Conservation (phyloP, 192 early-diverging fungal species). For the Coemansia sp. region DNA sequence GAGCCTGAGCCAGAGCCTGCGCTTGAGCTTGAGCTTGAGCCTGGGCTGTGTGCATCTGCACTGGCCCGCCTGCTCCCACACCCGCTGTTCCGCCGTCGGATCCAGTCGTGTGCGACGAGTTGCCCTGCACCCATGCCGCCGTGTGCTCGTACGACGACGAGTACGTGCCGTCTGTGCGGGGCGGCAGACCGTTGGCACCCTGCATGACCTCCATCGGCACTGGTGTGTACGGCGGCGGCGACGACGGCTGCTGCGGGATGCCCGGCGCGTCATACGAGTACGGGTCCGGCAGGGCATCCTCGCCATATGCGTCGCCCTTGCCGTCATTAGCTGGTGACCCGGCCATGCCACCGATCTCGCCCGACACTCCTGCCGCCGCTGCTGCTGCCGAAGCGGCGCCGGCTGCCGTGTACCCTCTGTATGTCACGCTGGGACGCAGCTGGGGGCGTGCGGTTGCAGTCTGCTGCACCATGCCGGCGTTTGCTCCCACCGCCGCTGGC, state of each 20-base stretch:
- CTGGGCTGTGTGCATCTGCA: constrained; percentile 1
- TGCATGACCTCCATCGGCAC: constrained; percentile 1
- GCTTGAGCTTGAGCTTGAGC: not conserved
- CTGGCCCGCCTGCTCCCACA: not conserved
- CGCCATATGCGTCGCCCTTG: constrained; percentile 1
- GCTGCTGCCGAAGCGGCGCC: not conserved
- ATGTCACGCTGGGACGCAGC: constrained; percentile 23
- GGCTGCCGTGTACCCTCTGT: constrained; percentile 23
- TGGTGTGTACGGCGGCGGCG: constrained; percentile 40
- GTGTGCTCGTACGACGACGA: constrained; percentile 51
- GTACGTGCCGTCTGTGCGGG: constrained; percentile 41
- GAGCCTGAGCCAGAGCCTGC: not conserved
- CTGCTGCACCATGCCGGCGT: not conserved
- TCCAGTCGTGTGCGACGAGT: constrained; percentile 26
- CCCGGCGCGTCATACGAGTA: constrained; percentile 44
- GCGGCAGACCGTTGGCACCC: constrained; percentile 6
- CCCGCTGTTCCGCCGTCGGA: constrained; percentile 15
- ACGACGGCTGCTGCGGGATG: constrained; percentile 6
- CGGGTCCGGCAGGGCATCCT: constrained; percentile 21
- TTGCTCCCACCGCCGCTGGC: not conserved
- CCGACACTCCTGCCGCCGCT: not conserved
- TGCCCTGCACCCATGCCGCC: constrained; percentile 43
- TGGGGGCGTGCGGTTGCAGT: constrained; percentile 5
- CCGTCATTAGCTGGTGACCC: not conserved
- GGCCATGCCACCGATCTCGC: not conserved